phyloP scores from a whole-genome alignment of 2,329 filamentous ascomycete species.

The Hypoxylon sp. region DNA sequence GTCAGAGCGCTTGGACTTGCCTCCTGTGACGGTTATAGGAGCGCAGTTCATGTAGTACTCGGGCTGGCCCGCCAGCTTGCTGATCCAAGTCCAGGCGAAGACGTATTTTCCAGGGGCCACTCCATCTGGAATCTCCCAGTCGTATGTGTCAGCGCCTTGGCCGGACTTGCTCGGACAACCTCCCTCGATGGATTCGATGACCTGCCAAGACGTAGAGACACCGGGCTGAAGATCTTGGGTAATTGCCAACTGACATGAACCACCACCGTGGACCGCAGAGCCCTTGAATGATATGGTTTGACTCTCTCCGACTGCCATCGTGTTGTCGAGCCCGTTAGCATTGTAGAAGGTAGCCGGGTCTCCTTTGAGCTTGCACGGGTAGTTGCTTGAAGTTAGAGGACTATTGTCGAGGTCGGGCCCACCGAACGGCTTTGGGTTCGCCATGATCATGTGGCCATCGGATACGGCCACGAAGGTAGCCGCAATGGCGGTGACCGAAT shows the following conservation, averaged over 20 bases:
- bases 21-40: constrained; percentile 67
- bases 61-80: constrained; percentile 75
- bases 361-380: constrained; percentile 72
- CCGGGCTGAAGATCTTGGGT: constrained; percentile 67
- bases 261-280: constrained; percentile 77
- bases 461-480: constrained; percentile 62
- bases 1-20: constrained; percentile 44
- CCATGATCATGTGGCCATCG: constrained; percentile 76
- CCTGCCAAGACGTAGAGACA: constrained; percentile 69
- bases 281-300: constrained; percentile 70
- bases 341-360: constrained; percentile 50
- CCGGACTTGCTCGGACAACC: constrained; percentile 71
- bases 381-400: constrained; percentile 70
- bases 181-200: constrained; percentile 77
- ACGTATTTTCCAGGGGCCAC: constrained; percentile 74
- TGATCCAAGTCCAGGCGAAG: constrained; percentile 82
- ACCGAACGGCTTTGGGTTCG: constrained; percentile 67
- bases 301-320: constrained; percentile 56
- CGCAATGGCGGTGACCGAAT: constrained; percentile 56
- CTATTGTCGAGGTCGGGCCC: constrained; percentile 64
- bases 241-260: constrained; percentile 79
- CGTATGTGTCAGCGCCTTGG: constrained; percentile 61
- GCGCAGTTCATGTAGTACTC: constrained; percentile 83
- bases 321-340: constrained; percentile 59
- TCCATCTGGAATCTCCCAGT: constrained; percentile 71